phyloP scores from a whole-genome alignment of 2,329 filamentous ascomycete species.

The Sphaerulina musiva region DNA sequence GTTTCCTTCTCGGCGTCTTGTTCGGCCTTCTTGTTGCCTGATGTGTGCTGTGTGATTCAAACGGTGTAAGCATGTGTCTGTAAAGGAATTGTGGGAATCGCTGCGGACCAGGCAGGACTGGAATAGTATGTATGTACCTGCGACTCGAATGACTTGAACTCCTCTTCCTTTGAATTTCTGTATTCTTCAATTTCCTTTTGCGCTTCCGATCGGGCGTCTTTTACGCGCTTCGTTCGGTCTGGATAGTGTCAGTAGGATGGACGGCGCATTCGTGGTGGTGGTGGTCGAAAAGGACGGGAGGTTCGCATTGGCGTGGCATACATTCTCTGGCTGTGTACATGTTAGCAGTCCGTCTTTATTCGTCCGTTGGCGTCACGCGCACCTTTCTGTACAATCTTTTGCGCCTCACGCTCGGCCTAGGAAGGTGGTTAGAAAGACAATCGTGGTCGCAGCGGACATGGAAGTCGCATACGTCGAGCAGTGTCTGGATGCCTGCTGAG shows the following conservation, averaged over 20 bases:
- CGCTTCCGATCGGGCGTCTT: constrained; percentile 90
- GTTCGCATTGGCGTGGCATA: constrained; percentile 39
- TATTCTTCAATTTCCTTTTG: constrained; percentile 98
- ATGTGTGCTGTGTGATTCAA: constrained; percentile 62
- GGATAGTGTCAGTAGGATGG: constrained; percentile 21
- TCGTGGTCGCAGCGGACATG: constrained; percentile 32
- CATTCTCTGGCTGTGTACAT: constrained; percentile 83
- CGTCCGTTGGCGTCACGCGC: constrained; percentile 24
- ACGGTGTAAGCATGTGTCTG: not conserved
- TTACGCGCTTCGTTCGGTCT: constrained; percentile 95
- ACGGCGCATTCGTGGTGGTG: constrained; percentile 2
- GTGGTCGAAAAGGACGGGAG: not conserved
- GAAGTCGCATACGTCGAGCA: constrained; percentile 70
- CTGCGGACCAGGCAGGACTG: not conserved
- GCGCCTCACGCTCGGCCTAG: constrained; percentile 93
- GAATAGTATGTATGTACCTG: constrained; percentile 45
- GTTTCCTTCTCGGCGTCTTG: constrained; percentile 72
- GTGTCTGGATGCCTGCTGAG: constrained; percentile 94
- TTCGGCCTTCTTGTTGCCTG: constrained; percentile 71
- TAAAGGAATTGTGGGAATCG: not conserved
- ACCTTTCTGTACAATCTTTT: constrained; percentile 99
- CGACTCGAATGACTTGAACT: constrained; percentile 91
- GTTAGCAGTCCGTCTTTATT: constrained; percentile 3
- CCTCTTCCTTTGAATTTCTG: constrained; percentile 78
- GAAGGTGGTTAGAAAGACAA: constrained; percentile 34